Conservation (phyloP, 2,329 filamentous ascomycete species). For the Claviceps arundinis region DNA sequence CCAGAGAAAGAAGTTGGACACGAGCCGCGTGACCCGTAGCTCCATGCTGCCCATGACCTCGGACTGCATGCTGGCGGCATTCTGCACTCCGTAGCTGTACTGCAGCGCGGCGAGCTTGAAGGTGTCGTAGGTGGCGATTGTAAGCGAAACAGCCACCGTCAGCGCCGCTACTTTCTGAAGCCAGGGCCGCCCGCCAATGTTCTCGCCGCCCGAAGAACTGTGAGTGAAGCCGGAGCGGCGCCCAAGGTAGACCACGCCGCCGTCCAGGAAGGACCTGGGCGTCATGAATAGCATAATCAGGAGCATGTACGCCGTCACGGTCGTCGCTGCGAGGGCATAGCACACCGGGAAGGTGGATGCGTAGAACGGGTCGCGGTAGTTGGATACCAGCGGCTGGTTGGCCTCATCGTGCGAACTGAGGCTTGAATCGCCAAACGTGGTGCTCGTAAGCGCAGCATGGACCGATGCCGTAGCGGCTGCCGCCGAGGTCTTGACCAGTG, state of each 20-base stretch:
- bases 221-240: constrained; percentile 77
- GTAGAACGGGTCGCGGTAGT: constrained; percentile 79
- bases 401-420: constrained; percentile 16
- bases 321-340: constrained; percentile 84
- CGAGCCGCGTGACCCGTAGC: constrained; percentile 78
- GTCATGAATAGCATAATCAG: constrained; percentile 91
- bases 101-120: constrained; percentile 74
- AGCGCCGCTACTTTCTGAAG: constrained; percentile 72
- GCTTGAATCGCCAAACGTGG: constrained; percentile 17
- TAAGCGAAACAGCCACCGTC: constrained; percentile 70
- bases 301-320: constrained; percentile 80
- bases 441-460: neutral
- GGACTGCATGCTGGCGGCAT: constrained; percentile 61
- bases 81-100: constrained; percentile 67
- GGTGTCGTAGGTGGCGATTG: constrained; percentile 84
- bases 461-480: neutral
- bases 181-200: constrained; percentile 85
- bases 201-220: constrained; percentile 64
- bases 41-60: constrained; percentile 74
- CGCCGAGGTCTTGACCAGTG: neutral
- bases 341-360: constrained; percentile 85
- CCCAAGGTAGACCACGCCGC: constrained; percentile 68
- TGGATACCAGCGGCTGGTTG: constrained; percentile 35
- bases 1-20: constrained; percentile 95
- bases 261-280: constrained; percentile 83